Evolutionary conservation across 129 eudicot genomes (phyloP), one percentile per base, ranked within the genome.

Genomic region (Centella asiatica): DNA sequence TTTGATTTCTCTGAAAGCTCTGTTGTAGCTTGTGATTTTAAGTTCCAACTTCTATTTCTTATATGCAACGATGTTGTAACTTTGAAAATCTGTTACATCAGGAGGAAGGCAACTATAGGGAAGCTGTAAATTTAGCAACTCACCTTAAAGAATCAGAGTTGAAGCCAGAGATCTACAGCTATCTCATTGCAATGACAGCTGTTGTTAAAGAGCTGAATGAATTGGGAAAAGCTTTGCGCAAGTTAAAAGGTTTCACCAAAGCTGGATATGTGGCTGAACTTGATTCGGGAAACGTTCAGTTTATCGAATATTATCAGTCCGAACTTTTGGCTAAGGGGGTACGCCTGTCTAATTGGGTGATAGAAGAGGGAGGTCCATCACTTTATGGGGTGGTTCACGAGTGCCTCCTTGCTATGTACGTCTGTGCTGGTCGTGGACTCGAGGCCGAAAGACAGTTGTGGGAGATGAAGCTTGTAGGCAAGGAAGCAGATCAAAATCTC

Each of bases 181-280:
- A 86, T 60, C 72, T 90, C n/a, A 83, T 90, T 7, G 97, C 95
- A 18, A 84, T 90, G 97, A 86, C 94, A 8, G 90, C 94, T 49
- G 85, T 87, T 11, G 94, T 90, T 22, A 86, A 90, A 78, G 95
- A 90, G 67, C 83, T 87, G 34, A 84, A 84, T 39, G 94, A 86
- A 67, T 59, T 90, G 14, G 85, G 85, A 44, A 90, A 86, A 79
- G 89, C 95, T 42, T 72, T 90, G 60, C 94, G 94, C 72, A 83
- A 83, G 70, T 64, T 90, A 61, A 86, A 81, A 80, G 67, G 72
- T 68, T 86, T 79, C 76, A 69, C 83, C 18, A 83, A 74, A 59
- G 29, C 79, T 23, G 95, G 95, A 49, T 25, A 79, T n/a, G 51
- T 75, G 47, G 60, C 80, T 9, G 77, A 77, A 44, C 72, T 84